Base-by-base conservation (phyloP, 257 asterid genomes). In the Ballota nigra region DNA sequence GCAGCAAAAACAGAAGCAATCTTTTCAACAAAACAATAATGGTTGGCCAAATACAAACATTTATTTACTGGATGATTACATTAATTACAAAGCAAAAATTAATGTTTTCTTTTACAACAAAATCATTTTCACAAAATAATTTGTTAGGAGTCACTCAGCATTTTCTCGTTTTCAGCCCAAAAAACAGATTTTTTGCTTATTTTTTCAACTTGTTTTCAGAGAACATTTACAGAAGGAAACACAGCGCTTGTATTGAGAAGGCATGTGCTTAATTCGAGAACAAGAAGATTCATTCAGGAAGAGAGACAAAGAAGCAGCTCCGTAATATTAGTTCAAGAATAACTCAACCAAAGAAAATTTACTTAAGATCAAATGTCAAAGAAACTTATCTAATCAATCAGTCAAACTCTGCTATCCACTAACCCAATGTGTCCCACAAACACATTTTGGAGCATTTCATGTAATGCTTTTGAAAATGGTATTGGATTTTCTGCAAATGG, bases 1-100 rank as follows among this genome's bases (percentile, higher is more conserved):
- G 49, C 57, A 65, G 70, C 72, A 83, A 62, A 57, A 41, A 61
- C 24, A 56, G 29, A 51, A 58, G 45, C 73, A 53, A 53, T 59
- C 1, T 26, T 20, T 36, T 57, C 52, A 15, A 36, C 65, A 26
- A 34, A 59, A 52, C 55, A 49, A 23, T 24, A 47, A 52, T 6
- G 4, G 11, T 5, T n/a, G 2, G 4, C 47, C 47, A 10, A 40
- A 40, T 10, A 40, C 15, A 40, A 40, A 40, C 47, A 40, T 40
- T 11, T 2, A 40, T 6, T 41, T 41, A 41, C 5, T 4, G 51
- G 16, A 40, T 41, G 51, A 13, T 5, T 11, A 40, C 47, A 40
- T 40, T 4, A 10, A 11, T 40, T 40, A 40, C 47, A 40, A 40
- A 1, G 47, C 47, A 40, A 40, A 36, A 40, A 3, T 40, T n/a